Evolutionary conservation across 371 early-diverging fungal genomes (phyloP).

Genomic region (Globomyces sp.): DNA sequence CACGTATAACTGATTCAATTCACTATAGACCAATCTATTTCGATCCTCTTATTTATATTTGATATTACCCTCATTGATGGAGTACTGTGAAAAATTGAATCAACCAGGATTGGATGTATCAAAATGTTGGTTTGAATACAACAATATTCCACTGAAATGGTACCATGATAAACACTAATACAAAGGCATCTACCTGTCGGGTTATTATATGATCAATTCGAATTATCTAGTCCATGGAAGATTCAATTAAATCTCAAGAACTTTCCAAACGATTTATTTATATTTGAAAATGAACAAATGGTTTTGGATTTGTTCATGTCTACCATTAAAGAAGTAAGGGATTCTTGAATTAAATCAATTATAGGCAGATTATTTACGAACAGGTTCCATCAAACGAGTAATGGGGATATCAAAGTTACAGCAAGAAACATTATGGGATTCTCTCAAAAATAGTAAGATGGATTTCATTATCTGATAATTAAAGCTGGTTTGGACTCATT

Average conservation of each 20-base stretch:
- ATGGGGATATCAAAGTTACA: slow-evolving; percentile 75
- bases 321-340: slow-evolving; percentile 30
- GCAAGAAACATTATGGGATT: slow-evolving; percentile 68
- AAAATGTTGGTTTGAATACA: neutral
- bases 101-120: slow-evolving; percentile 10
- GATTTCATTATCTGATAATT: no score
- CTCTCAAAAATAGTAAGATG: slow-evolving; percentile 15
- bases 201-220: slow-evolving; percentile 12
- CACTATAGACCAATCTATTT: no score
- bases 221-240: slow-evolving; percentile 8
- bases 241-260: neutral
- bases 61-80: neutral
- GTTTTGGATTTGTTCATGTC: slow-evolving; percentile 11
- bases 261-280: slow-evolving; percentile 1
- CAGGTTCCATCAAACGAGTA: slow-evolving; percentile 66
- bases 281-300: slow-evolving; percentile 2
- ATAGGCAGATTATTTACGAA: slow-evolving; percentile 66
- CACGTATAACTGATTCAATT: no score
- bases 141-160: neutral
- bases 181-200: slow-evolving; percentile 15
- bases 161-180: neutral
- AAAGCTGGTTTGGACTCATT: no score
- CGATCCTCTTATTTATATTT: no score
- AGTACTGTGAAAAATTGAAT: slow-evolving; percentile 4
- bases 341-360: neutral